Evolutionary conservation across 176 grass and related monocot species (phyloP).

Genomic region (Carex myosuroides): DNA sequence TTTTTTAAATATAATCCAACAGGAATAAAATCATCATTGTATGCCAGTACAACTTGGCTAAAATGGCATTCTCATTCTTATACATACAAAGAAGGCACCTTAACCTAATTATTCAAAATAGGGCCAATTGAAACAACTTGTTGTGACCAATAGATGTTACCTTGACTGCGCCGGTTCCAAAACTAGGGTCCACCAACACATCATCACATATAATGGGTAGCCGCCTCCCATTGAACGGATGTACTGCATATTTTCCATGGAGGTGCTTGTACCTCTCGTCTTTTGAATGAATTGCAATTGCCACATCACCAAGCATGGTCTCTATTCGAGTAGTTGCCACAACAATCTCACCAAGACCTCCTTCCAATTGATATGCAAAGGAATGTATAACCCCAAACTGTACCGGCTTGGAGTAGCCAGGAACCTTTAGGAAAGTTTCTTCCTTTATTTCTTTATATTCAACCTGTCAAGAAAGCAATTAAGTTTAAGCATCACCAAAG

Average conservation of each 20-base stretch:
- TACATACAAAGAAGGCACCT: background rate
- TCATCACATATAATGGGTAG: constrained; percentile 80
- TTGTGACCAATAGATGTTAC: constrained; percentile 17
- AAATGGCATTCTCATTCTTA: background rate
- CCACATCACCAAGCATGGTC: constrained; percentile 85
- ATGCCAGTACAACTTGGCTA: background rate
- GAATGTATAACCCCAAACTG: constrained; percentile 87
- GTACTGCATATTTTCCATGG: constrained; percentile 63
- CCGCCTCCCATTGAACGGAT: constrained; percentile 67
- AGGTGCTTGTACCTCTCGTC: constrained; percentile 74
- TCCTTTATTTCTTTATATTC: constrained; percentile 74
- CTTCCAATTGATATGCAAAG: constrained; percentile 86
- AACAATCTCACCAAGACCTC: constrained; percentile 66
- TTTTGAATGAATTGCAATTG: constrained; percentile 78
- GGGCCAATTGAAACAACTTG: background rate
- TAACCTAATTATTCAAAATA: background rate
- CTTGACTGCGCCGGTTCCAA: constrained; percentile 91
- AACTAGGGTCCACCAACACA: constrained; percentile 68
- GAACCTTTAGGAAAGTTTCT: constrained; percentile 57
- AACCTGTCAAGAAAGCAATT: constrained; percentile 47
- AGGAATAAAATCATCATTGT: background rate
- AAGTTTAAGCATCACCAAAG: background rate
- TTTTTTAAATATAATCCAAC: background rate
- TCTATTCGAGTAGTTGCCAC: constrained; percentile 88
- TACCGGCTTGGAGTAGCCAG: constrained; percentile 49